Base-by-base conservation (phyloP, 176 grass and related monocot genomes). In the Tuctoria greenei region DNA sequence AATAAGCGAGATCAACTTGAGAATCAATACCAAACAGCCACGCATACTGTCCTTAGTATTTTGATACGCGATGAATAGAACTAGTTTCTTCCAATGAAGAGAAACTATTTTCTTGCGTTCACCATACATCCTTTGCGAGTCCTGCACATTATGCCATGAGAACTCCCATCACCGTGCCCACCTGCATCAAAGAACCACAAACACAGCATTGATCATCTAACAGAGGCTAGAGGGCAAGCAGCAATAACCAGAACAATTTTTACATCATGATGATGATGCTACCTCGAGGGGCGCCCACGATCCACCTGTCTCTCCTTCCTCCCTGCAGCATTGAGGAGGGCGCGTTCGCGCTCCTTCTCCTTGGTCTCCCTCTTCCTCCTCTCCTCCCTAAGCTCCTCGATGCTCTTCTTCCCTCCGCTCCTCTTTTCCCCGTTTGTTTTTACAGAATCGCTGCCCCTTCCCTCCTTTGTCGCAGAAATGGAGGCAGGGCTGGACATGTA, bases 301-400 rank as follows among this genome's bases (percentile, higher is more conserved):
- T 87, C 84, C 0, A 41, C 0, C 1, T 68, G 49, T 68, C 77
- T 87, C 63, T 88, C 85, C 74, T 79, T 86, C 28, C 56, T 74
- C 0, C 59, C 71, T 0, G 63, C 66, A 31, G 85, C 18, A 10
- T 46, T 78, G 23, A 88, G 78, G 61, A 93, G 15, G 0, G 75
- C 66, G 2, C 79, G 64, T 71, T 88, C 84, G 0, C 85, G 85
- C 66, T 83, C 91, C 78, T 90, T 93, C 75, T 93, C 91, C 67
- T 90, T 82, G 36, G 86, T 73, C 44, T 90, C 91, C 66, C 91
- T 84, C 87, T 68, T 90, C 85, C n/a, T 85, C 54, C 91, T 80
- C 73, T 93, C 91, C 61, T 83, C 87, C 67, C 91, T 87, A 54
- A 93, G 76, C 71, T 87, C 84, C 40, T 90, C 87, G 4, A 93